Evolutionary conservation across 2,329 filamentous ascomycete genomes (phyloP).

Genomic region (Fusarium sp.): DNA sequence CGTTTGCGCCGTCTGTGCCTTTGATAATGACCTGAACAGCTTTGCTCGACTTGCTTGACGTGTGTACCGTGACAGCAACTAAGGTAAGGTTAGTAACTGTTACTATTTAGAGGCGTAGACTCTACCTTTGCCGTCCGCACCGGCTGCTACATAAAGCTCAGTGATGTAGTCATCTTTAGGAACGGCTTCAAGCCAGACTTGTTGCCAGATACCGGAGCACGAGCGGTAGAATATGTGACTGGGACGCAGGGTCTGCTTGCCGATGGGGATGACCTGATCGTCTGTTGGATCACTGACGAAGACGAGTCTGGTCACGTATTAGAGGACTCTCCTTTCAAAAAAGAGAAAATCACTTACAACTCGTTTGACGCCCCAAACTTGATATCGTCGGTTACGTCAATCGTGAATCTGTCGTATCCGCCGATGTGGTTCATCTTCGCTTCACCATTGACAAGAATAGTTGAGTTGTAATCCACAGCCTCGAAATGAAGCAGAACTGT

Average conservation of each 20-base stretch:
- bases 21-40: neutral
- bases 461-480: constrained; percentile 36
- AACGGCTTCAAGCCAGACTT: constrained; percentile 76
- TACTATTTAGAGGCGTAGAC: fast-evolving
- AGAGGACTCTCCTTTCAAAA: fast-evolving
- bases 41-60: neutral
- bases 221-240: constrained; percentile 78
- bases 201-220: constrained; percentile 81
- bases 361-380: constrained; percentile 28
- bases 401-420: constrained; percentile 28
- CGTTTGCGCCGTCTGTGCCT: neutral
- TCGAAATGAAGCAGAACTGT: constrained; percentile 30
- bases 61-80: constrained; percentile 22
- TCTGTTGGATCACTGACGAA: constrained; percentile 78
- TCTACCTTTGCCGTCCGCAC: constrained; percentile 47
- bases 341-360: neutral
- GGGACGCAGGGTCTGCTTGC: constrained; percentile 70
- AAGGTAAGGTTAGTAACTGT: neutral
- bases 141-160: constrained; percentile 69
- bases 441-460: constrained; percentile 21
- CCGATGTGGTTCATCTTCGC: constrained; percentile 32
- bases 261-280: constrained; percentile 69
- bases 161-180: constrained; percentile 66
- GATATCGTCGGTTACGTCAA: constrained; percentile 21
- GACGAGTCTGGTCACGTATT: constrained; percentile 48